A percentile compares a stretch with the other conserved stretches of the same genome.
Conservation (phyloP, 202 grass and related monocot species). For the Carex arenaria region DNA sequence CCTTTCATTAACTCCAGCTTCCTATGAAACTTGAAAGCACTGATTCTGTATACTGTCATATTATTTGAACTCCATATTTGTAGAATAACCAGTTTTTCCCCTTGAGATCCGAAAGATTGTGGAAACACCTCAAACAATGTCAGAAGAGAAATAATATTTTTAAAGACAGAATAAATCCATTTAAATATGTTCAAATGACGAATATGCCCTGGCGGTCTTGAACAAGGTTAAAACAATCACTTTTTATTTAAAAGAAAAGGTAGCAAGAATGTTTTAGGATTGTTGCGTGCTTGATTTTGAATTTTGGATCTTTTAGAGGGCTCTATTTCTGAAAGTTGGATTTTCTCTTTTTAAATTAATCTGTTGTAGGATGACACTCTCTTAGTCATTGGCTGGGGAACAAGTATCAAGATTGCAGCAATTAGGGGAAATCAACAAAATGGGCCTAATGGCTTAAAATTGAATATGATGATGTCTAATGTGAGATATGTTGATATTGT, state of each 20-base stretch:
- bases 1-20: background rate
- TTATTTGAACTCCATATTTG: background rate
- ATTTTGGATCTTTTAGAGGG: slow-evolving; percentile 1
- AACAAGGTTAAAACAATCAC: background rate
- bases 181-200: background rate
- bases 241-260: background rate
- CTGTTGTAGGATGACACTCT: slow-evolving; percentile 72
- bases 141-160: background rate
- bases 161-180: background rate
- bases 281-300: background rate
- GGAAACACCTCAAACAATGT: background rate
- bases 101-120: background rate
- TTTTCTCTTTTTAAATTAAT: background rate
- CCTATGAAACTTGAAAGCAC: background rate
- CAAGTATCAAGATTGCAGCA: slow-evolving; percentile 81
- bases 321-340: slow-evolving; percentile 7
- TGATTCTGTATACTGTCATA: background rate
- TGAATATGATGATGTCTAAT: slow-evolving; percentile 44
- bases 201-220: background rate
- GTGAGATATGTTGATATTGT: slow-evolving; percentile 97
- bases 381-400: slow-evolving; percentile 97
- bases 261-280: background rate
- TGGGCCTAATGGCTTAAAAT: slow-evolving; percentile 73
- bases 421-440: slow-evolving; percentile 64
- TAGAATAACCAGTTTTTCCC: background rate